phyloP scores from a whole-genome alignment of 345 rosid genomes.

The Populus tremula region DNA sequence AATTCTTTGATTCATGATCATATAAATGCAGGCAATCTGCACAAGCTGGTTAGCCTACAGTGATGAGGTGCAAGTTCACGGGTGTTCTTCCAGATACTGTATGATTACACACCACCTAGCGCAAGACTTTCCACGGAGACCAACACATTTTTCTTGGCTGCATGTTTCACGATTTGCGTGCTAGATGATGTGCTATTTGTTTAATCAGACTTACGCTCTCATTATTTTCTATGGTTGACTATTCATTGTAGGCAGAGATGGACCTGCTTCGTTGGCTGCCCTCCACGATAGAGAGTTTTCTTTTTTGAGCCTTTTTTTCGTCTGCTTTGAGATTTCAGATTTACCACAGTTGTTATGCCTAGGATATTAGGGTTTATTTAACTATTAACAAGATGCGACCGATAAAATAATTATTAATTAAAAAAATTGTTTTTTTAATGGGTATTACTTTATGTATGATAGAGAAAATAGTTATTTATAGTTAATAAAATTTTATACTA shows the following conservation, averaged over 20 bases:
- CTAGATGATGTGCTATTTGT: not conserved
- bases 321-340: not conserved
- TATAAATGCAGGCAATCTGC: not conserved
- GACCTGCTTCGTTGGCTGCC: not conserved
- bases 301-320: not conserved
- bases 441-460: too few species aligned
- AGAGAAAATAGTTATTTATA: too few species aligned
- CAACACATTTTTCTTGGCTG: not conserved
- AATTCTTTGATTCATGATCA: not conserved
- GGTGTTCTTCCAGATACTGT: not conserved
- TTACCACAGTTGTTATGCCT: not conserved
- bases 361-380: too few species aligned
- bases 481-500: too few species aligned
- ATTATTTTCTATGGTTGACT: not conserved
- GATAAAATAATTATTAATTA: too few species aligned
- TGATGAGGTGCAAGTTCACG: not conserved
- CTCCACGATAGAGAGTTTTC: not conserved
- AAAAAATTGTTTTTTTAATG: too few species aligned
- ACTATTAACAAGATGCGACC: too few species aligned
- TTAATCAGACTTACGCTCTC: not conserved
- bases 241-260: not conserved
- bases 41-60: not conserved
- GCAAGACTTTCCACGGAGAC: not conserved
- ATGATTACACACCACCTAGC: not conserved
- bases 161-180: not conserved